Evolutionary conservation across 257 asterid genomes (phyloP), one percentile per base, ranked within the genome.

Genomic region (Paulownia fortunei): DNA sequence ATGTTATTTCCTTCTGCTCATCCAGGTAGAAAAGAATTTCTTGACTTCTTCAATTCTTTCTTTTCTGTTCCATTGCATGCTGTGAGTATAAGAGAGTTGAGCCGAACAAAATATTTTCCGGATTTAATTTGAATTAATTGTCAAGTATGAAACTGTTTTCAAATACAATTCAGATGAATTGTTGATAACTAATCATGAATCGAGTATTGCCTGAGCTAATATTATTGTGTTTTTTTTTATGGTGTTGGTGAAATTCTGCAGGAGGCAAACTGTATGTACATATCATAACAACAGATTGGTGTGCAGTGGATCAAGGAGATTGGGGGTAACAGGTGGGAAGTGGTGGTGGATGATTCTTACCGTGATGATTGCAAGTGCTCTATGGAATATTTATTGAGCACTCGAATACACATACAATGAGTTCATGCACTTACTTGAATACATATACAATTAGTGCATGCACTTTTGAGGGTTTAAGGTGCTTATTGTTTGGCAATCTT

Each of bases 1-100:
- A 95, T 60, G 89, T 89, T 7, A 58, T 95, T 19, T 80, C 98
- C 11, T 95, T 95, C 79, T 95, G 99, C 85, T 80, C 89, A 0
- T 34, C 90, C 21, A 93, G 96, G 99, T 90, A 73, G 0, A 55
- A 34, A 18, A 26, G 2, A 55, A 4, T 15, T 13, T n/a, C n/a
- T n/a, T n/a, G n/a, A n/a, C n/a, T n/a, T 6, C 6, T 16, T 3
- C 3, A 16, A 6, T 51, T 5, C 1, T 3, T 13, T 32, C 3
- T n/a, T 60, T 3, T 8, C 11, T 16, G 16, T 60, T 1, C 16
- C 2, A 6, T 24, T 27, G 32, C 0, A 30, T 30, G 36, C 36
- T 30, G 36, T 30, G 36, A 27, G 15, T 41, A 41, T 41, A 41
- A 41, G 2, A 0, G 13, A 41, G 11, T 41, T 11, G 15, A 6